A percentile compares a stretch with the other conserved stretches of the same genome.
Conservation (phyloP, 192 early-diverging fungal genomes). For the Rhizophagus sp. region DNA sequence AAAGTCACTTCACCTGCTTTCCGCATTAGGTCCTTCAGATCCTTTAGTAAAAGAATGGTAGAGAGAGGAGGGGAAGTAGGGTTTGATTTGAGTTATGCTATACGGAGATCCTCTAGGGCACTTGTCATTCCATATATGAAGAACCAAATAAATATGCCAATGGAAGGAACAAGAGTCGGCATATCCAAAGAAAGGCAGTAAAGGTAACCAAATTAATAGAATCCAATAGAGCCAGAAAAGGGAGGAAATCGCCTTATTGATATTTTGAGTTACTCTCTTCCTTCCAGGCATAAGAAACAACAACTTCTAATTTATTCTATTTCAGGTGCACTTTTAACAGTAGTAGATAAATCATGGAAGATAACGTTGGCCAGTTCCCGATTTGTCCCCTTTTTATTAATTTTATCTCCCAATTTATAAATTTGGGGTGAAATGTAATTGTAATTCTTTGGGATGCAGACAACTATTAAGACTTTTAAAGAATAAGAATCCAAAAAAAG, state of each 20-base stretch:
- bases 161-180: constrained; percentile 37
- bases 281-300: constrained; percentile 24
- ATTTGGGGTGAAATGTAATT: neutral
- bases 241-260: constrained; percentile 15
- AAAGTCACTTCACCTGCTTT: constrained; percentile 93
- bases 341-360: neutral
- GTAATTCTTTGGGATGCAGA: neutral
- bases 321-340: neutral
- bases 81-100: constrained; percentile 27
- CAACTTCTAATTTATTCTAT: neutral
- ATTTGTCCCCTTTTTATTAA: neutral
- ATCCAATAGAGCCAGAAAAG: neutral
- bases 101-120: constrained; percentile 29
- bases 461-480: constrained; percentile 2
- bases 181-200: constrained; percentile 34
- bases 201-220: constrained; percentile 23
- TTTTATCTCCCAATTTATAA: neutral
- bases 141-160: constrained; percentile 44
- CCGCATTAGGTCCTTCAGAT: constrained; percentile 95
- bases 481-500: constrained; percentile 22
- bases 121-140: constrained; percentile 40
- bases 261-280: constrained; percentile 20
- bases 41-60: constrained; percentile 59
- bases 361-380: neutral
- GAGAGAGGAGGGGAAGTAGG: constrained; percentile 24